Evolutionary conservation across 208 protist genomes (phyloP).

Genomic region (Crithidia sp.): DNA sequence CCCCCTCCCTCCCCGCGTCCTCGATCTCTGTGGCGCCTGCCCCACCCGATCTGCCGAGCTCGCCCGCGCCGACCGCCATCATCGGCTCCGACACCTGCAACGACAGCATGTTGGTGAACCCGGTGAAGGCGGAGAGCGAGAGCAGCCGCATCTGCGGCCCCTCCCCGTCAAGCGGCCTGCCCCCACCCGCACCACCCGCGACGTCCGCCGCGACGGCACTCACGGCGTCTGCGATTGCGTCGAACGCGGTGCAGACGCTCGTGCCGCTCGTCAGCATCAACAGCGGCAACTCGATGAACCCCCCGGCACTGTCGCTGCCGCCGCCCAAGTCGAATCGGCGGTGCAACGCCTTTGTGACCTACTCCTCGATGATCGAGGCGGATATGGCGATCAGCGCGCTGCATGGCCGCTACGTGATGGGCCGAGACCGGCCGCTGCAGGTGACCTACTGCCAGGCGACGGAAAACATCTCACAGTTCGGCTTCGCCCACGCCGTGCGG

Average conservation of each 20-base stretch:
- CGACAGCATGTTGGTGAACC: slow-evolving; percentile 7
- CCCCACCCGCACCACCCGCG: background rate
- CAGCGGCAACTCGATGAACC: background rate
- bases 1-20: too few relatives aligned
- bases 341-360: slow-evolving; percentile 65
- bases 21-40: too few relatives aligned
- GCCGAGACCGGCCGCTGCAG: slow-evolving; percentile 64
- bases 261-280: background rate
- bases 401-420: slow-evolving; percentile 67
- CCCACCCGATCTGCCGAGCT: background rate
- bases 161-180: background rate
- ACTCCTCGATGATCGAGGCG: slow-evolving; percentile 60
- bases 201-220: background rate
- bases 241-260: background rate
- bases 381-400: slow-evolving; percentile 67
- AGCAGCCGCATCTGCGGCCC: background rate
- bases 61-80: background rate
- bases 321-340: slow-evolving; percentile 3
- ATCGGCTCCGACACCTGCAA: slow-evolving; percentile 2
- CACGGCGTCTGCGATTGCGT: background rate
- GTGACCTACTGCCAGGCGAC: slow-evolving; percentile 67
- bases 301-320: background rate
- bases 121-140: background rate
- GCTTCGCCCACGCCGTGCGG: slow-evolving; percentile 49
- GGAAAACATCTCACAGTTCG: slow-evolving; percentile 60